Evolutionary conservation across 1,284 basidiomycete genomes (phyloP).

Genomic region (Ustilago lituana): DNA sequence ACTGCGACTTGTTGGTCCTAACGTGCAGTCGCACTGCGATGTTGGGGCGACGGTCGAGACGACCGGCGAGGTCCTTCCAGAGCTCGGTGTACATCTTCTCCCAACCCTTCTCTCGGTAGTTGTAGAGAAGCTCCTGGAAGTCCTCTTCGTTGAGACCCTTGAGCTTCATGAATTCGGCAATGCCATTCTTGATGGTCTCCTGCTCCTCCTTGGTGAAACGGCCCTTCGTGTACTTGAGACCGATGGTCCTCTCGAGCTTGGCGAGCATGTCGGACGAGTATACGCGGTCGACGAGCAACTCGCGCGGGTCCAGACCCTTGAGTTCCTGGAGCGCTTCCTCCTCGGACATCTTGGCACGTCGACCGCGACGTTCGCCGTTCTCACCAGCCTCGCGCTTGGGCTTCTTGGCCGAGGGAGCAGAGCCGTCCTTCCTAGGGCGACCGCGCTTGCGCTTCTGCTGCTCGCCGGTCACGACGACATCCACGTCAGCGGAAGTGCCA

Average conservation of each 20-base stretch:
- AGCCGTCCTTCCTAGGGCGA: constrained; percentile 32
- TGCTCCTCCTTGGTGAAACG: constrained; percentile 41
- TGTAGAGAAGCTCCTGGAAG: constrained; percentile 50
- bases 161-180: constrained; percentile 41
- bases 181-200: constrained; percentile 43
- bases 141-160: constrained; percentile 43
- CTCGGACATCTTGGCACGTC: constrained; percentile 40
- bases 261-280: constrained; percentile 48
- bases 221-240: constrained; percentile 46
- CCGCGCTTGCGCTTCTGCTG: constrained; percentile 39
- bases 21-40: constrained; percentile 45
- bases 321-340: constrained; percentile 32
- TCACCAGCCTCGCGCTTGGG: constrained; percentile 32
- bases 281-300: constrained; percentile 49
- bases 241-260: constrained; percentile 46
- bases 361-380: constrained; percentile 24
- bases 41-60: constrained; percentile 42
- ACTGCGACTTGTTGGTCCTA: constrained; percentile 43
- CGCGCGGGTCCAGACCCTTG: constrained; percentile 20
- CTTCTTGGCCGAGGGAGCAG: constrained; percentile 30
- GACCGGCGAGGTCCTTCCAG: constrained; percentile 46
- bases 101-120: constrained; percentile 45
- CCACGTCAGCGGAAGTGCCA: constrained; percentile 8
- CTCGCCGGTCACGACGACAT: constrained; percentile 12
- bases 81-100: constrained; percentile 48